These are phyloP conservation scores for Chimonanthus praecox DNA, from an alignment of 164 flowering plant genomes.

Conservation along the genomic window DNA sequence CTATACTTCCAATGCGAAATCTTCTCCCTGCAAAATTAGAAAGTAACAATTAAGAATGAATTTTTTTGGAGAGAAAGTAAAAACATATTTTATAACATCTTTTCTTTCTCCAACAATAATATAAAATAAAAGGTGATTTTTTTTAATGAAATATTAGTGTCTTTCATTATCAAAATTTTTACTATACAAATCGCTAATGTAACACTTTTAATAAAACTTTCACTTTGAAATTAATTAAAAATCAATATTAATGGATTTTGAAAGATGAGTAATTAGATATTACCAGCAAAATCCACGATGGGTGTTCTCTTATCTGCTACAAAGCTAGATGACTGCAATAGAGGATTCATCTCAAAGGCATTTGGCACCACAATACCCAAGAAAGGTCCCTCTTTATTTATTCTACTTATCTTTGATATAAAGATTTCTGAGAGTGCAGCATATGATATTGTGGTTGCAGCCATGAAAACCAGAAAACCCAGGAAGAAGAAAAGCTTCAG, in stretches of 20 bases:
- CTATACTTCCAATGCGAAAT: slow-evolving; percentile 32
- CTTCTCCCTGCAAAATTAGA: slow-evolving; percentile 27
- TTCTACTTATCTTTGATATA: slow-evolving; percentile 13
- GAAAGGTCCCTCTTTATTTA: slow-evolving; percentile 41
- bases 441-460: background rate
- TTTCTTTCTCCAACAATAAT: background rate
- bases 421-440: slow-evolving; percentile 7
- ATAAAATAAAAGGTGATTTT: background rate
- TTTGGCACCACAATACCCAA: slow-evolving; percentile 53
- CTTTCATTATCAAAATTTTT: no score
- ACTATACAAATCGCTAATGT: no score
- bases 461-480: slow-evolving; percentile 5
- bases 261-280: background rate
- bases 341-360: slow-evolving; percentile 52
- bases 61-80: background rate
- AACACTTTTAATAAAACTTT: no score
- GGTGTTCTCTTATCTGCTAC: slow-evolving; percentile 27
- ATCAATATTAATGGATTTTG: no score
- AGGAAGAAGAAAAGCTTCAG: background rate
- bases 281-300: slow-evolving; percentile 43
- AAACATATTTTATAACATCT: background rate
- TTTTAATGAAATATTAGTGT: background rate
- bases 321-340: slow-evolving; percentile 41
- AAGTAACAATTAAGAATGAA: background rate
- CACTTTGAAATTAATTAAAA: no score